Conservation (phyloP, 2,329 filamentous ascomycete genomes). For the Colletotrichum sp. region DNA sequence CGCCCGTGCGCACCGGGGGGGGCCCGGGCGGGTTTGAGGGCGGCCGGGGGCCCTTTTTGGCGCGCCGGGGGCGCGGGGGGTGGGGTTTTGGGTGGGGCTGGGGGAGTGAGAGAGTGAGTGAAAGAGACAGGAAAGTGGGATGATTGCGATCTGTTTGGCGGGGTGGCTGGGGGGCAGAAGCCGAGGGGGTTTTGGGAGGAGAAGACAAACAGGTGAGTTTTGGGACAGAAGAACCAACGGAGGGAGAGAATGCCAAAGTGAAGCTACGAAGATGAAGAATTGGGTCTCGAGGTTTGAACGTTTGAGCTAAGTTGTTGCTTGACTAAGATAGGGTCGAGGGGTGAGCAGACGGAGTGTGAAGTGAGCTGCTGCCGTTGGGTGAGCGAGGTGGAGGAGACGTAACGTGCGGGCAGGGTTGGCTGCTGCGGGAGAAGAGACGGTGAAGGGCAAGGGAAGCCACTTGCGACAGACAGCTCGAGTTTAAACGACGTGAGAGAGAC, state of each 20-base stretch:
- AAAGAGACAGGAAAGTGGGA: neutral
- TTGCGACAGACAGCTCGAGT: neutral
- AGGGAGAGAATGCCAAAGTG: neutral
- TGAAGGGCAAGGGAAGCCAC: neutral
- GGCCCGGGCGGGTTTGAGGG: no score
- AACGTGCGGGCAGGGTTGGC: neutral
- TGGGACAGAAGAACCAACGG: neutral
- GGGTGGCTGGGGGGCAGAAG: neutral
- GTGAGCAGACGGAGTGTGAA: neutral
- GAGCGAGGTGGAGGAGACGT: neutral
- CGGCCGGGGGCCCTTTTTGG: no score
- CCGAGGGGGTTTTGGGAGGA: neutral
- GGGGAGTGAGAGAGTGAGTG: neutral
- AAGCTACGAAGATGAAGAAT: neutral
- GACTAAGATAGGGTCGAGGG: neutral
- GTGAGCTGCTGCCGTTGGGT: neutral
- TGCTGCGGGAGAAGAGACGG: slow-evolving; percentile 1
- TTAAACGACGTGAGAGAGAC: neutral
- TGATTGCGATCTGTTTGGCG: neutral
- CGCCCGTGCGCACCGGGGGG: no score
- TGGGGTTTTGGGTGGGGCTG: no score
- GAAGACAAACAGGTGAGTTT: neutral
- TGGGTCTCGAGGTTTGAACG: neutral
- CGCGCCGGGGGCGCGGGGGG: no score
- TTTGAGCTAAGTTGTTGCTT: neutral